A percentile compares a stretch with the other conserved stretches of the same genome.
These are phyloP conservation scores for Dryadomyces sulphureus DNA, from an alignment of 2,329 filamentous ascomycete species.

Conservation along the genomic window DNA sequence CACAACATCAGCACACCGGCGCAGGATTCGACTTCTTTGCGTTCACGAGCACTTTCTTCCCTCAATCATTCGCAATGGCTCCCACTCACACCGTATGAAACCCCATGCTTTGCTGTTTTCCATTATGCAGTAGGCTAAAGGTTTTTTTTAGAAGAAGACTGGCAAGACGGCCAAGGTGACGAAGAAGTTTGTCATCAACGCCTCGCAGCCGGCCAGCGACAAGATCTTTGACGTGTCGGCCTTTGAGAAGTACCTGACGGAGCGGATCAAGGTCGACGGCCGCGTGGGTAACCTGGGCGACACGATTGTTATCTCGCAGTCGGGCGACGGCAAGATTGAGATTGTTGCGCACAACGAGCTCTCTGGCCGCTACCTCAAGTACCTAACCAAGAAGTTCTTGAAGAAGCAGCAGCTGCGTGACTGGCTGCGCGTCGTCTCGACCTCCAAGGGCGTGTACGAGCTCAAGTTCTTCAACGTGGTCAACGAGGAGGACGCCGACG, in stretches of 20 bases:
- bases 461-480: constrained; percentile 99
- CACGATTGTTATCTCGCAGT: constrained; percentile 75
- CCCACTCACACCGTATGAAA: constrained; percentile 65
- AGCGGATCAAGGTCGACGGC: constrained; percentile 99
- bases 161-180: constrained; percentile 58
- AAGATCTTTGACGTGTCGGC: constrained; percentile 99
- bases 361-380: constrained; percentile 98
- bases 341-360: constrained; percentile 95
- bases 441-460: constrained; percentile 96
- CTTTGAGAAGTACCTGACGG: constrained; percentile 99
- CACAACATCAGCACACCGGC: constrained; percentile 26
- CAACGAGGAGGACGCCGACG: constrained; percentile 93
- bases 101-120: constrained; percentile 83
- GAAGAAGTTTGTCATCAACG: constrained; percentile 99
- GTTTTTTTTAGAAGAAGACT: constrained; percentile 48
- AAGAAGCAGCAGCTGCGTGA: constrained; percentile 99
- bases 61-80: constrained; percentile 52
- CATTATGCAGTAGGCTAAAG: constrained; percentile 94
- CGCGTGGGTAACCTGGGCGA: constrained; percentile 97
- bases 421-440: constrained; percentile 98
- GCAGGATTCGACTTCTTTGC: constrained; percentile 72
- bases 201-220: constrained; percentile 92
- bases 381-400: constrained; percentile 99
- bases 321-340: constrained; percentile 95
- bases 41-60: constrained; percentile 19